Percentiles rank a stretch among this genome's conserved stretches.
phyloP scores from a whole-genome alignment of 306 rosid species.

The Dalbergia cochinchinensis region DNA sequence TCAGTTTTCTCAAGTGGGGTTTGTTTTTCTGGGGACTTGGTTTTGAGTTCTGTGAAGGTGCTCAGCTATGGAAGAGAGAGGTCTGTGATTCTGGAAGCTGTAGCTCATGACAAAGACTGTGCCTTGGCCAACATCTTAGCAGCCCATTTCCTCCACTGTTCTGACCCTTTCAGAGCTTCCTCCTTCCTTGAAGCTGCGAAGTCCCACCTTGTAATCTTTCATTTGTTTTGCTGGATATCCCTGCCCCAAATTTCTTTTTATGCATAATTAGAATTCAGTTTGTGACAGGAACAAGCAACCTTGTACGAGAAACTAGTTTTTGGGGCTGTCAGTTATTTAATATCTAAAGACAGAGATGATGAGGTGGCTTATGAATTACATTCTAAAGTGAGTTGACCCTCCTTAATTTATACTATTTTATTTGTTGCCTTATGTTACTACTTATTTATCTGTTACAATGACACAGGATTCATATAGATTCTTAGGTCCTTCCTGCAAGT shows the following conservation, averaged over 20 bases:
- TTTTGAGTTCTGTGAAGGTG: slow-evolving; percentile 52
- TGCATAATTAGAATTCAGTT: not conserved
- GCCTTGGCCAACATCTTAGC: slow-evolving; percentile 84
- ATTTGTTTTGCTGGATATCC: not conserved
- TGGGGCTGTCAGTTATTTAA: slow-evolving; percentile 56
- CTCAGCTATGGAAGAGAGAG: slow-evolving; percentile 78
- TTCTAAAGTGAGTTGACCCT: slow-evolving; percentile 54
- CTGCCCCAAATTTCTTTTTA: not conserved
- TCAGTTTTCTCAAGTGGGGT: slow-evolving; percentile 42
- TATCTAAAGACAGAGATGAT: slow-evolving; percentile 65
- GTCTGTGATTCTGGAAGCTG: slow-evolving; percentile 81
- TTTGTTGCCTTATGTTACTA: not conserved
- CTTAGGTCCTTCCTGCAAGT: not conserved
- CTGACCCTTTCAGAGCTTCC: slow-evolving; percentile 62
- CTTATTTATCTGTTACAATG: not conserved
- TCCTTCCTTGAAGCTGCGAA: slow-evolving; percentile 64
- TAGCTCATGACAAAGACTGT: slow-evolving; percentile 67
- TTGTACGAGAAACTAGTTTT: slow-evolving; percentile 68
- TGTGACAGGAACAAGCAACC: slow-evolving; percentile 71
- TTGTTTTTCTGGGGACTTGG: not conserved
- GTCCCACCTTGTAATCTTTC: slow-evolving; percentile 63
- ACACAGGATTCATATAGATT: not conserved
- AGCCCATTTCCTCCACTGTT: slow-evolving; percentile 63
- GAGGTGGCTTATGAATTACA: slow-evolving; percentile 63
- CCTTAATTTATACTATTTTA: not conserved